Conservation (phyloP, 164 flowering plant species). For the Cinnamomum chago region DNA sequence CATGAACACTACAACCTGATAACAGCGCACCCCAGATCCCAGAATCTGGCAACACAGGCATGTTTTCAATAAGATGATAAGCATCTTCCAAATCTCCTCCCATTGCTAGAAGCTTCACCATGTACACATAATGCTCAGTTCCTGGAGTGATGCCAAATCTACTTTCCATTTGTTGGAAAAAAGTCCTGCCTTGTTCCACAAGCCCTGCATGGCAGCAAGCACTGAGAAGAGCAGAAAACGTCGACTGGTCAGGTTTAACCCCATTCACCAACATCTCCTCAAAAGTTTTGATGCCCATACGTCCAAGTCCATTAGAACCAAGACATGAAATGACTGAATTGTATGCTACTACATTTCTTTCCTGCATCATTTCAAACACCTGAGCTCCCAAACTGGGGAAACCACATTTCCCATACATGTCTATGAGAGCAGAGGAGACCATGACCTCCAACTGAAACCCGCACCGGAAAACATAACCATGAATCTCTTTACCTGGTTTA, state of each 20-base stretch:
- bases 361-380: conserved; percentile 41
- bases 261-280: conserved; percentile 41
- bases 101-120: conserved; percentile 80
- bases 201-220: conserved; percentile 73
- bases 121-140: conserved; percentile 66
- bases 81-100: conserved; percentile 70
- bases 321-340: conserved; percentile 63
- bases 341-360: conserved; percentile 39
- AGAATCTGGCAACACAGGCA: conserved; percentile 47
- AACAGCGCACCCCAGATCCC: conserved; percentile 86
- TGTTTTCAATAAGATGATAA: conserved; percentile 40
- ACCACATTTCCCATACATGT: conserved; percentile 79
- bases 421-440: conserved; percentile 66
- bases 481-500: conserved; percentile 54
- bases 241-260: conserved; percentile 55
- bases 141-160: conserved; percentile 42
- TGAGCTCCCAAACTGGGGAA: conserved; percentile 35
- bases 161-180: conserved; percentile 47
- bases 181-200: conserved; percentile 39
- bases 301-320: conserved; percentile 50
- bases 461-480: conserved; percentile 56
- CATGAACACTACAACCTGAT: conserved; percentile 58
- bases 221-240: conserved; percentile 69
- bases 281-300: conserved; percentile 45
- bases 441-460: conserved; percentile 36